Percentiles rank a stretch among this genome's conserved stretches.
Evolutionary conservation across 2,329 filamentous ascomycete species (phyloP).

Genomic region (Paecilomyces formosus): DNA sequence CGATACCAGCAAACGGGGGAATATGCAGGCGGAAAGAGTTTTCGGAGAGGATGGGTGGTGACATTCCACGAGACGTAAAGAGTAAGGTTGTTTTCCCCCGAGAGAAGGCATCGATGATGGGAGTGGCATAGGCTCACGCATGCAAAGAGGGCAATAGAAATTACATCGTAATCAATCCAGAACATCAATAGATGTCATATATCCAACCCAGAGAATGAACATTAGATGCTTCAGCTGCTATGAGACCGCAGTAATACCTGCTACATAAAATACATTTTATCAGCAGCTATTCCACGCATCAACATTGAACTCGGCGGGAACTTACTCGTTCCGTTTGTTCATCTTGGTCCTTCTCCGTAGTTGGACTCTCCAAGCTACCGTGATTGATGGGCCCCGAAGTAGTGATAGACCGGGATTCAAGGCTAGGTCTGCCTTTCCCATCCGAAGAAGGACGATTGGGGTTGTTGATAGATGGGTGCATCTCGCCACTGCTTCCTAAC

Average conservation of each 20-base stretch:
- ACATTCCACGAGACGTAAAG: slow-evolving; percentile 5
- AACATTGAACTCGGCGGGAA: slow-evolving; percentile 4
- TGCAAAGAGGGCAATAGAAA: slow-evolving; percentile 17
- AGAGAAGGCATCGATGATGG: slow-evolving; percentile 4
- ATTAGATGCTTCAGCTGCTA: slow-evolving; percentile 35
- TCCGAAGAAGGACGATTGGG: slow-evolving; percentile 22
- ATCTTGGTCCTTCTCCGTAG: slow-evolving; percentile 51
- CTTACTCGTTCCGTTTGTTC: slow-evolving; percentile 54
- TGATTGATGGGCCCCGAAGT: slow-evolving; percentile 53
- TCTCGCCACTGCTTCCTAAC: slow-evolving; percentile 31
- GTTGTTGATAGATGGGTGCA: slow-evolving; percentile 15
- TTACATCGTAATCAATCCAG: slow-evolving; percentile 15
- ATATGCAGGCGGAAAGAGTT: neutral
- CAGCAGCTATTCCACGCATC: neutral
- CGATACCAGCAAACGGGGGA: neutral
- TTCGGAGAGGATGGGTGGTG: slow-evolving; percentile 4
- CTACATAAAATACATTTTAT: slow-evolving; percentile 1
- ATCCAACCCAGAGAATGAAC: neutral
- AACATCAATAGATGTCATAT: neutral
- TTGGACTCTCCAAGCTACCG: slow-evolving; percentile 56
- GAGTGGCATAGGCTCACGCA: slow-evolving; percentile 14
- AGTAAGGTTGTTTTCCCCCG: slow-evolving; percentile 4
- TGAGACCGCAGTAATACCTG: slow-evolving; percentile 43
- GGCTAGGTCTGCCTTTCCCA: slow-evolving; percentile 45
- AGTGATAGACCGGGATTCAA: slow-evolving; percentile 61